Base-by-base conservation (phyloP, 192 early-diverging fungal species). In the Mortierella alpina region DNA sequence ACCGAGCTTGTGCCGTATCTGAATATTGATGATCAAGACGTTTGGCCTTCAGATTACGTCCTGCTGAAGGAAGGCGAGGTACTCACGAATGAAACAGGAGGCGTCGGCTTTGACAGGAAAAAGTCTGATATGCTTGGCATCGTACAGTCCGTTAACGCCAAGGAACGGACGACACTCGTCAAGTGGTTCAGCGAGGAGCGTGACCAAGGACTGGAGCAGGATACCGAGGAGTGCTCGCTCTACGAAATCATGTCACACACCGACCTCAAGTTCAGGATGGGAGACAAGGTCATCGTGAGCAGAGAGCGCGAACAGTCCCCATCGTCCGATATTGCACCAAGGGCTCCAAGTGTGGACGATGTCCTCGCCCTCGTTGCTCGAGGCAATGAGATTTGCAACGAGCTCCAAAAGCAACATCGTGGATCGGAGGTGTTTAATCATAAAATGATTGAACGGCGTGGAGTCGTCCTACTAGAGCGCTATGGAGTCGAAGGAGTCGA, bases 101-200 rank as follows among this genome's bases (percentile, higher is more conserved):
- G 71, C 6, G 50, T 79, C 10, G 65, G 58, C 9, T 72, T 79
- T 15, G 80, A 83, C 67, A 56, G 59, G 31, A 82, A 73, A 49
- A 74, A 75, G 40, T 67, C 81, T 0, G 76, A 83, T 42, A 67
- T 70, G 74, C 68, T 85, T 42, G 84, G 84, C 4, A 84, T 85
- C 31, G 82, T 83, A 5, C 84, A 85, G 46, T 70, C 70, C 31
- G 81, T 67, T 31, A 68, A 84, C 31, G 71, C 84, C 40, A 59
- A 68, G 48, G 76, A 81, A 17, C 68, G 82, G 11, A 77, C 75
- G 0, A 58, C 82, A 0, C 48, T 61, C 12, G 77, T 85, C 14
- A 82, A 82, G 20, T 85, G 84, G 84, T 77, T 85, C 47, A 79
- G 72, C n/a, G 82, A 81, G 31, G 84, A 75, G 62, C 75, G 82